Evolutionary conservation across 805 yeast genomes (phyloP).

Genomic region (Myxozyma geophila): DNA sequence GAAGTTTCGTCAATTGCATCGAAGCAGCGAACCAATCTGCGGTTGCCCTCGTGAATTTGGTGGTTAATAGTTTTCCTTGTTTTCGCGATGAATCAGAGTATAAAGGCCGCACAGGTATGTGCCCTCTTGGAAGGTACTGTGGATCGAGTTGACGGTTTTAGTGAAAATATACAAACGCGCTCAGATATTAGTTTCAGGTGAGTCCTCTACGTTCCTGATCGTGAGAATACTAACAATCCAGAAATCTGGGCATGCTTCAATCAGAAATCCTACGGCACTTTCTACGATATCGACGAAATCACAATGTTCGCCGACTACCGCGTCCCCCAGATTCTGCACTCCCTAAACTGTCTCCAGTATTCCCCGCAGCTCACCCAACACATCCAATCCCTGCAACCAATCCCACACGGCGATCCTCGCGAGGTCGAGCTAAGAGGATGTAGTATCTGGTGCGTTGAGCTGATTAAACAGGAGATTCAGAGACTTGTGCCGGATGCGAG

Average conservation of each 20-base stretch:
- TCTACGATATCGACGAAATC: slow-evolving; percentile 47
- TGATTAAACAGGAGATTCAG: slow-evolving; percentile 41
- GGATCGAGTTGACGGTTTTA: not conserved
- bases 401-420: slow-evolving; percentile 44
- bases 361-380: slow-evolving; percentile 39
- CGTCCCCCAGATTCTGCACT: slow-evolving; percentile 51
- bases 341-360: slow-evolving; percentile 47
- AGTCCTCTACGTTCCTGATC: not conserved
- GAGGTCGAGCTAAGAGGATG: slow-evolving; percentile 52
- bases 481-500: slow-evolving; percentile 30
- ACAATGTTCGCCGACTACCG: slow-evolving; percentile 56
- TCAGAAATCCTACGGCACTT: slow-evolving; percentile 46
- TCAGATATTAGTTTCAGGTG: slow-evolving; percentile 47
- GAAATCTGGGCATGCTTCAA: slow-evolving; percentile 54
- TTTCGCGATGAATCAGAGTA: slow-evolving; percentile 46
- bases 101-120: slow-evolving; percentile 37
- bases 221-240: slow-evolving; percentile 31
- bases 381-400: slow-evolving; percentile 35
- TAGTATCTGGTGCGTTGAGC: slow-evolving; percentile 51
- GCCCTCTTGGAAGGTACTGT: not conserved
- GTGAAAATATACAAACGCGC: slow-evolving; percentile 50
- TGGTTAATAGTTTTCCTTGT: slow-evolving; percentile 42
- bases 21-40: slow-evolving; percentile 44
- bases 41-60: slow-evolving; percentile 41
- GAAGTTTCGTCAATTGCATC: slow-evolving; percentile 41